Percentiles rank a stretch among this genome's conserved stretches.
phyloP scores from a whole-genome alignment of 495 filamentous ascomycete species.

The Halenospora varia region DNA sequence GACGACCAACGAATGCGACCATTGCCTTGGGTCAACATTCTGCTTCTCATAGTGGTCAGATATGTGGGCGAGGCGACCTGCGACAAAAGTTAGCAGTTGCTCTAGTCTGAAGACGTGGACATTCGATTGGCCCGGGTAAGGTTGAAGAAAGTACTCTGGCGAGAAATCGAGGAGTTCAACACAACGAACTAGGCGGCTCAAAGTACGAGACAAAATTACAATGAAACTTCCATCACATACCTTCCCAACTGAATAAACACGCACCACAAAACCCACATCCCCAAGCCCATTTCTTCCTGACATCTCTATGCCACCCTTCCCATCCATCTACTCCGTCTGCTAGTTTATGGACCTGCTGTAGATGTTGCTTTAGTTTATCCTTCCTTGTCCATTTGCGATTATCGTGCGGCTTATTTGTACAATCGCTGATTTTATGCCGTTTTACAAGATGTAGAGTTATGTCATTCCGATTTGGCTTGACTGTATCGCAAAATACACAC shows the following conservation, averaged over 20 bases:
- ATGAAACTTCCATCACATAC: constrained; percentile 10
- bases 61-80: constrained; percentile 1
- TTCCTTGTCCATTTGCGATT: constrained; percentile 9
- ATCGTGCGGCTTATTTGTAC: background rate
- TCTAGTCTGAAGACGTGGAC: no score
- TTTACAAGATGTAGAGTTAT: constrained; percentile 6
- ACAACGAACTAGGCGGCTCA: background rate
- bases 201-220: background rate
- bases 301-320: constrained; percentile 5
- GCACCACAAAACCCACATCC: constrained; percentile 17
- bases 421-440: constrained; percentile 10
- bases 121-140: no score
- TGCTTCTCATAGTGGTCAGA: constrained; percentile 13
- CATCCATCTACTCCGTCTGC: constrained; percentile 1
- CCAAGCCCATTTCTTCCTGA: constrained; percentile 14
- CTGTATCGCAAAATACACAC: constrained; percentile 6
- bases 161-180: background rate
- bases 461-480: background rate
- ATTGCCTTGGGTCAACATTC: background rate
- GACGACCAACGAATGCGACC: constrained; percentile 7
- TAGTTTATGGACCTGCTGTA: constrained; percentile 12
- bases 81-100: background rate
- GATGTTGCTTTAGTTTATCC: constrained; percentile 17
- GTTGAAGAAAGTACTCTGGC: background rate
- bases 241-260: constrained; percentile 9